Conservation (phyloP, 2,329 filamentous ascomycete species). For the Gaeumannomyces tritici region DNA sequence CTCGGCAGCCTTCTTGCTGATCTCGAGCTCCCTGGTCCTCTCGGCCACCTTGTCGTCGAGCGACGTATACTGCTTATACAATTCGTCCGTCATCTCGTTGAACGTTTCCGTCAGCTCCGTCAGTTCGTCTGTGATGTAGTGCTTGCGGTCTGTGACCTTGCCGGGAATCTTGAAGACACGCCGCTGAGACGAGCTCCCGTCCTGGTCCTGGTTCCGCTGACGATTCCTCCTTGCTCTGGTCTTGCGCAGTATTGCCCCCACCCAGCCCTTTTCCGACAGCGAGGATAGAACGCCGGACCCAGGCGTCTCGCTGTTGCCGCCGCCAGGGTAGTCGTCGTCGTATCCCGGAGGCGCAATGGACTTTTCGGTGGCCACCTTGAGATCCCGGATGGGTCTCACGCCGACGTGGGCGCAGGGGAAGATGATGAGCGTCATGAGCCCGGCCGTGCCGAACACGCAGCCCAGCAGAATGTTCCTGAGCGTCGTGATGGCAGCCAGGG, state of each 20-base stretch:
- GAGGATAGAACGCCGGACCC: conserved; percentile 30
- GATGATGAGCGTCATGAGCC: conserved; percentile 59
- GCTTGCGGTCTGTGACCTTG: conserved; percentile 67
- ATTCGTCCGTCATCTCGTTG: conserved; percentile 89
- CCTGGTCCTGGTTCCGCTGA: conserved; percentile 5
- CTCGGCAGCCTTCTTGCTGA: conserved; percentile 85
- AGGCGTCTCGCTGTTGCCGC: conserved; percentile 36
- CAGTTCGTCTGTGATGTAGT: conserved; percentile 71
- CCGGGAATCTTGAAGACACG: conserved; percentile 73
- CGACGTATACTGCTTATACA: conserved; percentile 75
- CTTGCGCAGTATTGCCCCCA: conserved; percentile 24
- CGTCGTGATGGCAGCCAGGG: conserved; percentile 63
- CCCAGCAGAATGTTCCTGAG: conserved; percentile 73
- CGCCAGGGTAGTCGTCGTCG: conserved; percentile 44
- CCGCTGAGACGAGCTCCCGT: conserved; percentile 15
- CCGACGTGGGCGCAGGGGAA: conserved; percentile 75
- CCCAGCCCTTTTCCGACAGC: conserved; percentile 31
- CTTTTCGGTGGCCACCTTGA: conserved; percentile 67
- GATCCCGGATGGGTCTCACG: conserved; percentile 67
- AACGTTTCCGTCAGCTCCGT: conserved; percentile 79
- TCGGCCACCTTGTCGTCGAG: conserved; percentile 78
- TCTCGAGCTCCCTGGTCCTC: conserved; percentile 74
- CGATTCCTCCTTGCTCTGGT: conserved; percentile 21
- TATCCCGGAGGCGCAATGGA: conserved; percentile 59
- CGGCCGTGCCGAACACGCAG: conserved; percentile 77